phyloP scores from a whole-genome alignment of 2,329 filamentous ascomycete species.

The Nannizzia gypsea region DNA sequence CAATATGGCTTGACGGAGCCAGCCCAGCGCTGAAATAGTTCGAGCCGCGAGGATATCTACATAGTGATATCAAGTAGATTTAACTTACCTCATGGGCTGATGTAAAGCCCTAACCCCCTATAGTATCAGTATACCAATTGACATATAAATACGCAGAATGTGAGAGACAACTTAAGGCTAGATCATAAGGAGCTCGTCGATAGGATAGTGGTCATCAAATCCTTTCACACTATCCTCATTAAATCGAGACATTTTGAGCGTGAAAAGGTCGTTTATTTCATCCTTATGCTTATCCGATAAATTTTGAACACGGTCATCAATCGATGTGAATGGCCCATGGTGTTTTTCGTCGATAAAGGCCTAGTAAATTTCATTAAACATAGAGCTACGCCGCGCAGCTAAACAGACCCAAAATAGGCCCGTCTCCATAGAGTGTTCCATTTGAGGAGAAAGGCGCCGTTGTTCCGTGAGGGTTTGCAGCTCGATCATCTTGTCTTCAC shows the following conservation, averaged over 20 bases:
- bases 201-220: not conserved
- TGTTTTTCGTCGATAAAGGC: conserved; percentile 10
- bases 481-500: conserved; percentile 15
- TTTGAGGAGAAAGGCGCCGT: conserved; percentile 13
- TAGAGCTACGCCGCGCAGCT: conserved; percentile 13
- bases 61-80: too few species aligned
- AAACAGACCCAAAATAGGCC: conserved; percentile 15
- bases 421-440: conserved; percentile 14
- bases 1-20: too few species aligned
- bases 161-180: too few species aligned
- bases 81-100: too few species aligned
- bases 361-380: conserved; percentile 17
- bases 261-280: conserved; percentile 2
- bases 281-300: conserved; percentile 11
- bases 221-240: not conserved
- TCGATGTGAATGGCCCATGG: conserved; percentile 4
- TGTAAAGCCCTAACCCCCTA: too few species aligned
- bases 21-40: too few species aligned
- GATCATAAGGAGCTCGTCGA: not conserved
- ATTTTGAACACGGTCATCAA: conserved; percentile 10
- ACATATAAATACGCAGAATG: too few species aligned
- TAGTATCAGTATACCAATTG: too few species aligned
- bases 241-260: not conserved
- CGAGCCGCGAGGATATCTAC: too few species aligned
- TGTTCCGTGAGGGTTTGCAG: conserved; percentile 11